Base-by-base conservation (phyloP, 441 rosid genomes). In the Gossypium lobatum region DNA sequence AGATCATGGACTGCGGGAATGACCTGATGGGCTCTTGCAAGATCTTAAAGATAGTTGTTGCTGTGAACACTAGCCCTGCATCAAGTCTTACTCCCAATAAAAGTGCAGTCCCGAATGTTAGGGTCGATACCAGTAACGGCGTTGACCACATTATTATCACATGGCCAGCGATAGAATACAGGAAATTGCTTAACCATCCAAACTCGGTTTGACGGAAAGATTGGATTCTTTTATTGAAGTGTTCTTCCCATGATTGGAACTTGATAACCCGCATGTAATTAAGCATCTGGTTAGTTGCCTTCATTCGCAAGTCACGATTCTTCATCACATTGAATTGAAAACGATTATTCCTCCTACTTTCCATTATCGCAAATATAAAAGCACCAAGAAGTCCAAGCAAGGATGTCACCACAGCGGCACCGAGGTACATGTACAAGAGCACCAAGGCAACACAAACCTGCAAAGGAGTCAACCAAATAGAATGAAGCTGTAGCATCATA, bases 221-320 rank as follows among this genome's bases (percentile, higher is more conserved):
- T 2, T 82, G 85, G 60, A 93, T 92, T 86, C 90, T 87, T 79
- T 88, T 83, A 66, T 89, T 89, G 82, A 92, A 90, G 80, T 93
- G 96, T 45, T 88, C 85, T 78, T 93, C 98, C 97, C 98, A 93
- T 14, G 97, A 96, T 73, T 93, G 98, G 81, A 93, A 92, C 84
- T 92, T 93, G 48, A 93, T 93, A 80, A 93, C 96, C 3, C 97
- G 82, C 95, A 93, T 89, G 79, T 88, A 88, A 50, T 89, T 93
- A n/a, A 93, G 95, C 96, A 93, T 90, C 80, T 93, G 97, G 28
- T 93, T 93, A 0, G 91, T 90, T 1, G 96, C 97, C 79, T 93
- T 92, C 97, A 93, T 93, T 72, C 98, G 85, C 18, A 79, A 88
- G 80, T 93, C 98, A 0, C 97, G 89, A 55, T 88, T 88, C 42